These are phyloP conservation scores for Casuarina cunninghamiana DNA, from an alignment of 306 rosid genomes.

Conservation along the genomic window DNA sequence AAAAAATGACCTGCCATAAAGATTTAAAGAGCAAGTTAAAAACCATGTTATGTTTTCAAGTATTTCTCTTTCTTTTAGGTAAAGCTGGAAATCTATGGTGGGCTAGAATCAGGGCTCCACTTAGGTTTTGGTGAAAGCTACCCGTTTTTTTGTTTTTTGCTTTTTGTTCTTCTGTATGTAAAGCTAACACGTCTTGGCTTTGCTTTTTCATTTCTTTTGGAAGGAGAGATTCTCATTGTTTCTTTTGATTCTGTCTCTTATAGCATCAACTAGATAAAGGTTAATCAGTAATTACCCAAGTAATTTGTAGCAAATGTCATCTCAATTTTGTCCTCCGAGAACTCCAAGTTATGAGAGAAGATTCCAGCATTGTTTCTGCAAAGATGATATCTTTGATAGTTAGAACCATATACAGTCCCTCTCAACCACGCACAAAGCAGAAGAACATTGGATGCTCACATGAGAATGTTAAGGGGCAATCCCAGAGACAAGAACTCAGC, in stretches of 20 bases:
- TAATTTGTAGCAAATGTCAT: slow-evolving; percentile 97
- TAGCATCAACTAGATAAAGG: not conserved
- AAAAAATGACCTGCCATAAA: slow-evolving; percentile 69
- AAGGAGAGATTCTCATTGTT: not conserved
- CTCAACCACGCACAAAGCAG: not conserved
- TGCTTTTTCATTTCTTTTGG: not conserved
- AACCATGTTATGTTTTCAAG: not conserved
- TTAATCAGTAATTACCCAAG: slow-evolving; percentile 54
- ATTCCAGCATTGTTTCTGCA: slow-evolving; percentile 93
- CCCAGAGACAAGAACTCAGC: slow-evolving; percentile 65
- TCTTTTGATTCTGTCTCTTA: not conserved
- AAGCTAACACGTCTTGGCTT: not conserved
- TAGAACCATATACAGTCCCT: slow-evolving; percentile 13
- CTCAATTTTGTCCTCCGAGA: slow-evolving; percentile 90
- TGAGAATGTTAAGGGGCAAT: slow-evolving; percentile 79
- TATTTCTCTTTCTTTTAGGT: not conserved
- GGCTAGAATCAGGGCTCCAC: not conserved
- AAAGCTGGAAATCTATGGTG: too few relatives aligned
- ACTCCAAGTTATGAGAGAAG: slow-evolving; percentile 73
- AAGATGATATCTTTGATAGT: slow-evolving; percentile 19
- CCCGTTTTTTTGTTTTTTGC: not conserved
- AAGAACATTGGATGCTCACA: slow-evolving; percentile 40
- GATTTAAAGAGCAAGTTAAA: not conserved
- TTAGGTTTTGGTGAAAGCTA: not conserved
- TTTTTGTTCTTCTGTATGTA: not conserved